Conservation (phyloP, 1,284 basidiomycete genomes). For the Mycena sp. region DNA sequence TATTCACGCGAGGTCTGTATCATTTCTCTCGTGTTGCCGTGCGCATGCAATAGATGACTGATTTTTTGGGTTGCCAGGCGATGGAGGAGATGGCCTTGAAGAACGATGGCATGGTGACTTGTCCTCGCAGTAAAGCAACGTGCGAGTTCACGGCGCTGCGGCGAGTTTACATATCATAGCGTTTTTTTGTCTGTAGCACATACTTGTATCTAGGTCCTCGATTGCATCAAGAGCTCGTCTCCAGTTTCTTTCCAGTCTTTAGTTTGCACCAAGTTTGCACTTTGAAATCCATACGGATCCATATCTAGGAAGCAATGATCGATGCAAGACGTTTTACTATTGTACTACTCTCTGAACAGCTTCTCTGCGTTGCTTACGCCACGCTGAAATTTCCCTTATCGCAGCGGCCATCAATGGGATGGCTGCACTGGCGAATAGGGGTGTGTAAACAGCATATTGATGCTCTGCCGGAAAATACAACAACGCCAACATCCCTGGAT, state of each 20-base stretch:
- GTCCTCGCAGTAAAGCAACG: constrained; percentile 77
- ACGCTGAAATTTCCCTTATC: constrained; percentile 72
- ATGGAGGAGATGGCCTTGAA: constrained; percentile 85
- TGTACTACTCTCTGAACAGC: constrained; percentile 1
- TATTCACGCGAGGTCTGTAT: constrained; percentile 89
- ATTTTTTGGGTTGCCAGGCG: constrained; percentile 57
- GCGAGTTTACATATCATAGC: constrained; percentile 88
- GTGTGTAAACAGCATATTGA: constrained; percentile 94
- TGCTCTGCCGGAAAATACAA: constrained; percentile 98
- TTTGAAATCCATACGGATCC: too few relatives aligned
- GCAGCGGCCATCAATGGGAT: constrained; percentile 85
- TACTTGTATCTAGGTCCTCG: constrained; percentile 16
- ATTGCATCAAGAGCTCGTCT: too few relatives aligned
- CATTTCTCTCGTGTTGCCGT: constrained; percentile 5
- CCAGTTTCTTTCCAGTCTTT: too few relatives aligned
- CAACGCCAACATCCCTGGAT: constrained; percentile 94
- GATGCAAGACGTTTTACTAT: neutral
- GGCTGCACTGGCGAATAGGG: constrained; percentile 88
- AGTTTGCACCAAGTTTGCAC: too few relatives aligned
- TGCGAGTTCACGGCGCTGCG: constrained; percentile 75
- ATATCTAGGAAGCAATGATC: too few relatives aligned
- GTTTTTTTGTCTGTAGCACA: neutral
- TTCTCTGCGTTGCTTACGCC: constrained; percentile 43
- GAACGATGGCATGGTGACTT: constrained; percentile 80
- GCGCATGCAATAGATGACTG: neutral